Base-by-base conservation (phyloP, 2,329 filamentous ascomycete species). In the Fusarium burgessii region DNA sequence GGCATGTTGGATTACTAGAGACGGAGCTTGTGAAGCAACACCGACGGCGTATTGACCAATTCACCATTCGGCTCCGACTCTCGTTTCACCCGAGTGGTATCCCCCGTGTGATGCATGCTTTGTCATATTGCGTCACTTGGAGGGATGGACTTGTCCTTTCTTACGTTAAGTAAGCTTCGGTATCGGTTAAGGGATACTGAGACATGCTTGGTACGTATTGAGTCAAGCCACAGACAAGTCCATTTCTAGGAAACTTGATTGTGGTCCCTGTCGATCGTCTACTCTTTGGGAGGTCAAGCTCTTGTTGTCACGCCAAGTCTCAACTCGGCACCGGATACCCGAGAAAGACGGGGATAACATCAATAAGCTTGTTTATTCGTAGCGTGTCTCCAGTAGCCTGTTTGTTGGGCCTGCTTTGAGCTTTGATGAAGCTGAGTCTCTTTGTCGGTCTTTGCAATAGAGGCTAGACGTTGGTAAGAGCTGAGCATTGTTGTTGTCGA, bases 291-390 rank as follows among this genome's bases (percentile, higher is more conserved):
- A 32, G 27, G 41, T 14, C 32, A 7, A 13, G 9, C 18, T 49
- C 46, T 52, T 45, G 41, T 15, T 40, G 38, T 46, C 15, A 27
- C 54, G 68, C 68, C 68, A 71, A 71, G 68, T 29, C 70, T 42
- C n/a, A 47, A 41, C 8, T 18, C 68, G 68, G 68, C 68, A 71
- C 45, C 13, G 54, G 7, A 13, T 35, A 69, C 59, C 68, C 68
- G 68, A 72, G 42, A 64, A 56, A 56, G 54, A 54, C 41, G 50
- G 58, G 55, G 60, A 65, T 58, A 33, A 38, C 33, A 25, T 43
- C 40, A 68, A 72, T 72, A 71, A 71, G 68, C 68, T 71, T 71
- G 54, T 65, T 66, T 58, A 27, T 49, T 50, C 40, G 36, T 52
- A 35, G 40, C 40, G 18, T 36, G 35, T 59, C 68, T 42, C 68